A percentile compares a stretch with the other conserved stretches of the same genome.
Conservation (phyloP, 2,329 filamentous ascomycete genomes). For the Orbilia quercus region DNA sequence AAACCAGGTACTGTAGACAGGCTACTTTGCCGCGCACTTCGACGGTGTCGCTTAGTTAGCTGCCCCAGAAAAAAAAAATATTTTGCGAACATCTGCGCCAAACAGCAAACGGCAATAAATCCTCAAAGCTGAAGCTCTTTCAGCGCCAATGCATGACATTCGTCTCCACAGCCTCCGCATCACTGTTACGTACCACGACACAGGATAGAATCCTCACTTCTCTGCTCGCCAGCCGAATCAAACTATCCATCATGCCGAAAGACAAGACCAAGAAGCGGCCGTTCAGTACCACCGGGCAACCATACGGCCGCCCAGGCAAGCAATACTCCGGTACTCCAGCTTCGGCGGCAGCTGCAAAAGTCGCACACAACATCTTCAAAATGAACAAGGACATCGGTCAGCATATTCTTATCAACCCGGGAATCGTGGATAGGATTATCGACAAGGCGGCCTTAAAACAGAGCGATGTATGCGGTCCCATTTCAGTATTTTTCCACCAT, state of each 20-base stretch:
- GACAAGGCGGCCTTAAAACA: slow-evolving; percentile 90
- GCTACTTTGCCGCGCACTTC: slow-evolving; percentile 3
- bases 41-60: slow-evolving; percentile 21
- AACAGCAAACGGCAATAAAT: slow-evolving; percentile 27
- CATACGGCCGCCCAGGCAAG: slow-evolving; percentile 38
- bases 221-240: slow-evolving; percentile 9
- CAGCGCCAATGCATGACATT: slow-evolving; percentile 56
- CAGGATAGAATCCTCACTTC: slow-evolving; percentile 41
- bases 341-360: slow-evolving; percentile 65
- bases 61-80: slow-evolving; percentile 44
- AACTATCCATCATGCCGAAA: slow-evolving; percentile 41
- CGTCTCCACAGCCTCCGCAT: slow-evolving; percentile 48
- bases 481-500: slow-evolving; percentile 16
- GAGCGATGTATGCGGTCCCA: slow-evolving; percentile 73
- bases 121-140: slow-evolving; percentile 10
- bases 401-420: slow-evolving; percentile 93
- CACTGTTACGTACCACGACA: slow-evolving; percentile 51
- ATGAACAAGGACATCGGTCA: slow-evolving; percentile 92
- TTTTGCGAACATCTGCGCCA: slow-evolving; percentile 24
- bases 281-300: slow-evolving; percentile 32
- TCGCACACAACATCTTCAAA: slow-evolving; percentile 89
- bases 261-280: slow-evolving; percentile 41
- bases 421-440: slow-evolving; percentile 83
- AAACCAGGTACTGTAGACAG: slow-evolving; percentile 1
- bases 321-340: slow-evolving; percentile 58